Percentiles rank a stretch among this genome's conserved stretches.
Conservation (phyloP, 1,284 basidiomycete species). For the Erythrobasidium hasegawianum region DNA sequence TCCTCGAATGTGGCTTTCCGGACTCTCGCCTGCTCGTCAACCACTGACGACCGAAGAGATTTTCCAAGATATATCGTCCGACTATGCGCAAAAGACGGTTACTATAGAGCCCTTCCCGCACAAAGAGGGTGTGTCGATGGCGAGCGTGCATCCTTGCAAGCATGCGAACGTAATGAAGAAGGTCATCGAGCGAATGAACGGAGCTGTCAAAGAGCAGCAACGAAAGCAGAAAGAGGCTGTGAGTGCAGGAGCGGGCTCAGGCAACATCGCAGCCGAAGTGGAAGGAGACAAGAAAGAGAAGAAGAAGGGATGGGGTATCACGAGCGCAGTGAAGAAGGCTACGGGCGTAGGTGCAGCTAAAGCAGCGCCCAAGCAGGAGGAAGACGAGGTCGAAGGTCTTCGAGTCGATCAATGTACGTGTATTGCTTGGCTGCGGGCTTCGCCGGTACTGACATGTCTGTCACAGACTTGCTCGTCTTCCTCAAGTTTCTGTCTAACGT, state of each 20-base stretch:
- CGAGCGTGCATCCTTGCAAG: slow-evolving; percentile 95
- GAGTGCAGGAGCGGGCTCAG: not conserved
- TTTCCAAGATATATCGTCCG: slow-evolving; percentile 94
- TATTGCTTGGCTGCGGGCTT: not conserved
- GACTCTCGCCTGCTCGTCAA: not conserved
- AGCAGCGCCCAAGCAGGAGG: slow-evolving; percentile 43
- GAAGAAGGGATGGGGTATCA: slow-evolving; percentile 69
- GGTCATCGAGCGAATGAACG: slow-evolving; percentile 97
- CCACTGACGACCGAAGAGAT: slow-evolving; percentile 71
- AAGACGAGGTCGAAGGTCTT: slow-evolving; percentile 70
- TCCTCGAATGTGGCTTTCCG: slow-evolving; percentile 46
- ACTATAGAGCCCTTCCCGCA: slow-evolving; percentile 98
- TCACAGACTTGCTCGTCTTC: slow-evolving; percentile 54
- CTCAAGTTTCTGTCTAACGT: slow-evolving; percentile 94
- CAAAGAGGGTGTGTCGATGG: slow-evolving; percentile 64
- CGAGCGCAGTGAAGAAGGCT: slow-evolving; percentile 65
- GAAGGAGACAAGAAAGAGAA: slow-evolving; percentile 51
- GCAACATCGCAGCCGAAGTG: not conserved
- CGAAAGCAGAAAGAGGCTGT: slow-evolving; percentile 49
- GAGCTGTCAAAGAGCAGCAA: slow-evolving; percentile 52
- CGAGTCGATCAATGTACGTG: slow-evolving; percentile 76
- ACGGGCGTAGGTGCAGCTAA: slow-evolving; percentile 53
- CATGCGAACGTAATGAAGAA: slow-evolving; percentile 99
- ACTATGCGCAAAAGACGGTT: slow-evolving; percentile 97
- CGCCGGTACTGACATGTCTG: not conserved